Base-by-base conservation (phyloP, 2,329 filamentous ascomycete species). In the Cladophialophora bantiana region DNA sequence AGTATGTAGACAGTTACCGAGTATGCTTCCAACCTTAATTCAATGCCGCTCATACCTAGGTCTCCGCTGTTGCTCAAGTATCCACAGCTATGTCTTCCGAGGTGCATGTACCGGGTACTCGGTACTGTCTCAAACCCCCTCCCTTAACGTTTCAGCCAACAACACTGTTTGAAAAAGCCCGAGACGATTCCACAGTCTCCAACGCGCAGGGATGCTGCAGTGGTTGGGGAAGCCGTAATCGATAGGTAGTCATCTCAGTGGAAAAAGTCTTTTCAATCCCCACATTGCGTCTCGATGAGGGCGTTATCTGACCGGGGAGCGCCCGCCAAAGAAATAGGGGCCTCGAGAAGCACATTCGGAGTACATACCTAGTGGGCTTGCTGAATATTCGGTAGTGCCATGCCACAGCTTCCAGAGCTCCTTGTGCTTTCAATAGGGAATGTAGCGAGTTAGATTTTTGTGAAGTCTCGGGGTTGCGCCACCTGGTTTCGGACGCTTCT, bases 191-290 rank as follows among this genome's bases (percentile, higher is more conserved):
- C 7, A 26, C 18, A 12, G 18, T 50, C 20, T 31, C 45, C 45
- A 50, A 50, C 9, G 20, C 10, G 45, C 45, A 50, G 20, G 53
- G 53, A 36, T 52, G 18, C n/a, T 6, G 36, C 34, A 34, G 40
- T 62, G 10, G 52, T 55, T 56, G 48, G 26, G 35, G 35, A 86
- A 81, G 74, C 35, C 36, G 36, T n/a, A 58, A 58, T 50, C 45
- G 15, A 50, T 50, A 50, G 15, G 26, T 26, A 50, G 45, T 50
- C 45, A 2, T 26, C 13, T 26, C n/a, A 34, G 32, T n/a, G n/a
- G 13, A 7, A 45, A 31, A 36, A 35, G 31, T 60, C 26, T 35
- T 38, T n/a, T 52, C 34, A 1, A 40, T 36, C 45, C 13, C 45
- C 45, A 50, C 45, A 50, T 7, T 31, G 45, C 45, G 26, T 48